These are phyloP conservation scores for Achaetomium macrosporum DNA, from an alignment of 2,329 filamentous ascomycete species.

Conservation along the genomic window DNA sequence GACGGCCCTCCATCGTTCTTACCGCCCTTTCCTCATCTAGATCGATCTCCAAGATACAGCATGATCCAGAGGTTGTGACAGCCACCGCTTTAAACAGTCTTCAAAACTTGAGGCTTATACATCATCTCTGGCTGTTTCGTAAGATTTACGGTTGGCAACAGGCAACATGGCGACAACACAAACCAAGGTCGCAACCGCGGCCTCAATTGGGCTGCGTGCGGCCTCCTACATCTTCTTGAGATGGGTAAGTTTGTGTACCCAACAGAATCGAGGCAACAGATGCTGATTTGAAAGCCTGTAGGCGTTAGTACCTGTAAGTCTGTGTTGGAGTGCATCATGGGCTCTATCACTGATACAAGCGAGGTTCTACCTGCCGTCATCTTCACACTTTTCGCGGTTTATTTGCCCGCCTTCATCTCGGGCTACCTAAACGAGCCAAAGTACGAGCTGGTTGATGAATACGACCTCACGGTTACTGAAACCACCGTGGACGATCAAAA, in stretches of 20 bases:
- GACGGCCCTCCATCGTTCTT: no score
- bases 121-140: no score
- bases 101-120: no score
- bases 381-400: slow-evolving; percentile 60
- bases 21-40: no score
- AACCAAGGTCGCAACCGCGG: slow-evolving; percentile 32
- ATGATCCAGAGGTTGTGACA: no score
- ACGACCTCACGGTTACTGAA: slow-evolving; percentile 51
- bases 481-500: slow-evolving; percentile 28
- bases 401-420: slow-evolving; percentile 57
- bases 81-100: no score
- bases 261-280: not conserved
- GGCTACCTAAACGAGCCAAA: slow-evolving; percentile 52
- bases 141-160: not conserved
- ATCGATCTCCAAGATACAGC: no score
- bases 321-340: not conserved
- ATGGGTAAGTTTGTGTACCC: slow-evolving; percentile 44
- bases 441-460: slow-evolving; percentile 54
- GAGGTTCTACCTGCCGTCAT: slow-evolving; percentile 33
- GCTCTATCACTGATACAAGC: slow-evolving; percentile 6
- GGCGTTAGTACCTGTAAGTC: slow-evolving; percentile 35
- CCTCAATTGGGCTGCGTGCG: slow-evolving; percentile 47
- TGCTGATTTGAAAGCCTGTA: slow-evolving; percentile 13
- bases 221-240: slow-evolving; percentile 54
- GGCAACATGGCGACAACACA: slow-evolving; percentile 28